These are phyloP conservation scores for Mycena latifolia DNA, from an alignment of 768 basidiomycete genomes.

Conservation along the genomic window DNA sequence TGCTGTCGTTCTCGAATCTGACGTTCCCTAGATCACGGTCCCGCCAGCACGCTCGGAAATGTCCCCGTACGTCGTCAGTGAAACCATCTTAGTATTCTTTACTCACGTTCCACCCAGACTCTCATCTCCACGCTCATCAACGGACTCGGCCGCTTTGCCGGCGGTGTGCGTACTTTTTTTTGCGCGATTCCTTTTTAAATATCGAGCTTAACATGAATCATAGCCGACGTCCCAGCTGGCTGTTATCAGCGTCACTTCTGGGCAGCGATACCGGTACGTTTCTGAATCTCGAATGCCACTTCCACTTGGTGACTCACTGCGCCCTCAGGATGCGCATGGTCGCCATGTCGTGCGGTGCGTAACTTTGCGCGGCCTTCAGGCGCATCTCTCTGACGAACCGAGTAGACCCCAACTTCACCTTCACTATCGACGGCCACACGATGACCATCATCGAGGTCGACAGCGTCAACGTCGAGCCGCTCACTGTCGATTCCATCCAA, in stretches of 20 bases:
- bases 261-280: conserved; percentile 48
- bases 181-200: not conserved
- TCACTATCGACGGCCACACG: too few species aligned
- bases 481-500: conserved; percentile 56
- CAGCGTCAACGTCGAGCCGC: conserved; percentile 54
- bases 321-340: conserved; percentile 12
- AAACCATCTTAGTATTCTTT: not conserved
- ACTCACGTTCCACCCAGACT: conserved; percentile 34
- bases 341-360: conserved; percentile 33
- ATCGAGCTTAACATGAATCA: not conserved
- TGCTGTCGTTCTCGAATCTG: not conserved
- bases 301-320: too few species aligned
- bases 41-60: conserved; percentile 7
- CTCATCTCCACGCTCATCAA: too few species aligned
- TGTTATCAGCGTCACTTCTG: conserved; percentile 48
- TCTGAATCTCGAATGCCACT: too few species aligned
- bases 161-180: not conserved
- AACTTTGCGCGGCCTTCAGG: conserved; percentile 56
- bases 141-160: too few species aligned
- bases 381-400: conserved; percentile 54
- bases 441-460: conserved; percentile 63
- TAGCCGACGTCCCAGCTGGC: conserved; percentile 40
- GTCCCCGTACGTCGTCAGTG: not conserved
- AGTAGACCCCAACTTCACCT: too few species aligned
- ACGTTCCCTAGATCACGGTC: too few species aligned